Evolutionary conservation across 495 filamentous ascomycete genomes (phyloP), one percentile per base, ranked within the genome.

Genomic region (Xylaria longipes): DNA sequence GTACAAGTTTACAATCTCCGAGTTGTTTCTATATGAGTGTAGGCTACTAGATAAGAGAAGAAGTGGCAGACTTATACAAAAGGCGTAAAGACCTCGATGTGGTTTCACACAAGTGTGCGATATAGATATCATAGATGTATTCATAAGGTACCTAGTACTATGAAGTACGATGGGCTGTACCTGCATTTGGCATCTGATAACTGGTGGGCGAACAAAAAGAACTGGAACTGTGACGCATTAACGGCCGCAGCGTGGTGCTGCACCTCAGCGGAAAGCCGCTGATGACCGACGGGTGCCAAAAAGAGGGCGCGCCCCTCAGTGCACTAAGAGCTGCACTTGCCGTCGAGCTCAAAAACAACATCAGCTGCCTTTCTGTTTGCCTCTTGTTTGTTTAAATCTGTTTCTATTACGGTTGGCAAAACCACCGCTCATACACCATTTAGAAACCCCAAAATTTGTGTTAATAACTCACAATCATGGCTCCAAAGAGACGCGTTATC

Each of bases 401-500:
- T 35, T 9, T 39, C 20, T 25, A 9, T 41, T 2, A 61, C n/a
- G 0, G 5, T 37, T n/a, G 0, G 17, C 14, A 60, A 60, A 29
- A 41, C 37, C 11, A 35, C 12, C 1, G 0, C n/a, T 33, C 5
- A 27, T 20, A 39, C 60, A 20, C 27, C 0, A 25, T n/a, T n/a
- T n/a, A n/a, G n/a, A 22, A 66, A 48, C 33, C n/a, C 7, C 41
- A 17, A 48, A 58, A 20, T 35, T 48, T 37, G 27, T 15, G 52
- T 39, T 8, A 9, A 27, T 8, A 29, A 29, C n/a, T 35, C 17
- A 60, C 50, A 68, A 80, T 50, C 65, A 90, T 89, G 87, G 84
- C 86, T 11, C 86, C 87, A 25, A 84, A 85, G 57, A 93, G 90
- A 74, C 90, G 89, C 71, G 90, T 98, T 69, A 97, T 98, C 72